Conservation (phyloP, 129 eudicot genomes). For the Helichrysum umbraculigerum region DNA sequence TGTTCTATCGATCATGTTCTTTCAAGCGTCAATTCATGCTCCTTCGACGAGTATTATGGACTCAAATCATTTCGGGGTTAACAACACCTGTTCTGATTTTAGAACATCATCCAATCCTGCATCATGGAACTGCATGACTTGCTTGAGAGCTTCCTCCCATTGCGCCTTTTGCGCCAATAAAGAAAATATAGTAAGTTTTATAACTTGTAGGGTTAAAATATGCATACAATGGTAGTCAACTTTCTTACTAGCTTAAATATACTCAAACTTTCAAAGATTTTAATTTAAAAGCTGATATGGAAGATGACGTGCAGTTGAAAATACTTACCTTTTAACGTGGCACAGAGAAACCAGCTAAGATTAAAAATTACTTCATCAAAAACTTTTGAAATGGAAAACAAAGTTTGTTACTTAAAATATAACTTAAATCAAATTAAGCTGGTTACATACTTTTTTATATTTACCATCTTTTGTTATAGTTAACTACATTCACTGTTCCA, state of each 20-base stretch:
- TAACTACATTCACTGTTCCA: neutral
- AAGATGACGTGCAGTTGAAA: no score
- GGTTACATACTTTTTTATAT: neutral
- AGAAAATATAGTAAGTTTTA: slow-evolving; percentile 34
- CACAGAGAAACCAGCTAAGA: no score
- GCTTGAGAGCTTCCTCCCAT: slow-evolving; percentile 41
- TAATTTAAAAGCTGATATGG: no score
- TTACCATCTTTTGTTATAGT: neutral
- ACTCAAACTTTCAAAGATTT: no score
- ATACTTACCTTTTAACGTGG: no score
- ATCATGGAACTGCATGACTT: slow-evolving; percentile 61
- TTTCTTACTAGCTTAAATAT: no score
- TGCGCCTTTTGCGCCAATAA: slow-evolving; percentile 56
- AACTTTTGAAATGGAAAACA: no score
- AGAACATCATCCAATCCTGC: slow-evolving; percentile 26
- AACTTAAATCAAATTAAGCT: neutral
- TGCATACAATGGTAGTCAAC: neutral
- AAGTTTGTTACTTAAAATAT: no score
- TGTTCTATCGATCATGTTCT: slow-evolving; percentile 40
- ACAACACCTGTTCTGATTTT: slow-evolving; percentile 46
- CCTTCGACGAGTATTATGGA: slow-evolving; percentile 43
- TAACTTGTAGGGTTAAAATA: neutral
- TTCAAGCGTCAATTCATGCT: slow-evolving; percentile 45
- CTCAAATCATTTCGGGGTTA: slow-evolving; percentile 47
- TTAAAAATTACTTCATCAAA: no score